Evolutionary conservation across 768 basidiomycete species (phyloP).

Genomic region (Daedaleopsis sinensis): DNA sequence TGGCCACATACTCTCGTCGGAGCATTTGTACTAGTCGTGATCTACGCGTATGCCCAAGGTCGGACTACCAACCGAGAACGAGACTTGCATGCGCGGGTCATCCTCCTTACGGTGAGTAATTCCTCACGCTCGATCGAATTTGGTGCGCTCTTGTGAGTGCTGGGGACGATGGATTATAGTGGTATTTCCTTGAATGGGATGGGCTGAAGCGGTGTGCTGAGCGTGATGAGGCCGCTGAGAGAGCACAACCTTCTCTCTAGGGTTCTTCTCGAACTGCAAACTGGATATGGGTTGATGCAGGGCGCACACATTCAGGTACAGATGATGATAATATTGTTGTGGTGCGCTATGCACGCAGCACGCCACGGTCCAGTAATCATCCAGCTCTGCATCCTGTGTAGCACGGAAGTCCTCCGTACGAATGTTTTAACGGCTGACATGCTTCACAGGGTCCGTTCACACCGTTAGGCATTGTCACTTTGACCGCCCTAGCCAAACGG

Average conservation of each 20-base stretch:
- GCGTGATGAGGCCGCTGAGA: too few relatives aligned
- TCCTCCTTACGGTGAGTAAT: conserved; percentile 65
- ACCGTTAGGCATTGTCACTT: conserved; percentile 66
- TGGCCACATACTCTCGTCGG: conserved; percentile 53
- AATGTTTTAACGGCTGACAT: too few relatives aligned
- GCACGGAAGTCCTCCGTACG: too few relatives aligned
- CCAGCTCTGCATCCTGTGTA: not conserved
- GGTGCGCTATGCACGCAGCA: too few relatives aligned
- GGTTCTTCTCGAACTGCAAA: too few relatives aligned
- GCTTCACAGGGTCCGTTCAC: conserved; percentile 69
- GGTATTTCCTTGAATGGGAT: not conserved
- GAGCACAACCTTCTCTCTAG: too few relatives aligned
- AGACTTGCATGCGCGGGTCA: conserved; percentile 69
- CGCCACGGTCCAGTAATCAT: not conserved
- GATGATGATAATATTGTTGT: too few relatives aligned
- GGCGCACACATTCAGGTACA: too few relatives aligned
- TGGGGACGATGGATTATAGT: not conserved
- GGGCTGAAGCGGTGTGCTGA: too few relatives aligned
- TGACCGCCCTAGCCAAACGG: conserved; percentile 67
- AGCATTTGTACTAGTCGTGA: conserved; percentile 46
- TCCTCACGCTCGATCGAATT: too few relatives aligned
- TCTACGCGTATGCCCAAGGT: conserved; percentile 68
- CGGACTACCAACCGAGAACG: conserved; percentile 72
- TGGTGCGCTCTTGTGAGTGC: not conserved
- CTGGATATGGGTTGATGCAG: too few relatives aligned